Base-by-base conservation (phyloP, 148 eudicot genomes). In the Chenopodium suecicum region DNA sequence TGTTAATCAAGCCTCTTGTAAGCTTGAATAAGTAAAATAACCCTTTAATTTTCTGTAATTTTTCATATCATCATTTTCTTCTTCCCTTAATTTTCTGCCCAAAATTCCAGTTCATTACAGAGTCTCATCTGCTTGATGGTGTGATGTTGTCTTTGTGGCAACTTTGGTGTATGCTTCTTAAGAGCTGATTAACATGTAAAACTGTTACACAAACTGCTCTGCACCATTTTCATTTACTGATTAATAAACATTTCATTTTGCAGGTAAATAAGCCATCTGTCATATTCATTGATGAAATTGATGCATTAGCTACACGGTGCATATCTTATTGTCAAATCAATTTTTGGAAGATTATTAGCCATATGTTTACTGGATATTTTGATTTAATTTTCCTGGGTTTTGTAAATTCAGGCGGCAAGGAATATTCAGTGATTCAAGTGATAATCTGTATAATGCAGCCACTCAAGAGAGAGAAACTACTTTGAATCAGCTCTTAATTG, bases 391-490 rank as follows among this genome's bases (percentile, higher is more conserved):
- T 71, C 68, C 25, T 56, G 46, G 29, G 22, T 73, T 13, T 73
- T 68, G 81, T 81, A 75, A 19, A 37, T 32, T 78, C 78, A 95
- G 98, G 90, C 98, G 98, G 82, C 97, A 95, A 85, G 94, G 92
- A 69, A 89, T 85, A 80, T 91, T 86, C 76, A 86, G 82, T 37
- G 94, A 89, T n/a, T 79, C 89, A 64, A 79, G 82, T 70, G 89
- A 93, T 77, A 80, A 84, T 52, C 54, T 87, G 25, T 91, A 93
- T 88, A 93, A 91, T 86, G 94, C 97, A 73, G 89, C 91, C 52
- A 93, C 97, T 78, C 98, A 95, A 87, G 98, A 95, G 84, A 89
- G 97, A 84, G 98, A 95, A 86, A 95, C 98, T 86, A 93, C 98
- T 62, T 76, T 95, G 81, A 95, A 95, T 87, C 98, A 95, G 89